Evolutionary conservation across 139 green algal species (phyloP).

Genomic region (Haematococcus lacustris): DNA sequence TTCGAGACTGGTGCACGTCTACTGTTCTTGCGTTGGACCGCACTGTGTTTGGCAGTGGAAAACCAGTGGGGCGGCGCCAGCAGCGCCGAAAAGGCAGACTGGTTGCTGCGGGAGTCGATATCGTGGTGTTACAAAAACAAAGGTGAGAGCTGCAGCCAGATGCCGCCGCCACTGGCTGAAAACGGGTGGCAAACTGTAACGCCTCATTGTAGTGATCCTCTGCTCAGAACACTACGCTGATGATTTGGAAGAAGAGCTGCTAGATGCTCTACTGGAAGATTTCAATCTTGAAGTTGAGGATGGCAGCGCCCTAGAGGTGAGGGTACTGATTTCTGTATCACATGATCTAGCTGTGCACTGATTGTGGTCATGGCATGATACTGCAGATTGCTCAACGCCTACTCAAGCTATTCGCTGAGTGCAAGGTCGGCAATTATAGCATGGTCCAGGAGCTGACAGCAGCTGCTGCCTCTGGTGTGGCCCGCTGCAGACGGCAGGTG

Average conservation of each 20-base stretch:
- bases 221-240: constrained; percentile 68
- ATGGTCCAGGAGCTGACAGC: constrained; percentile 34
- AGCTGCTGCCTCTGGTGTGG: constrained; percentile 11
- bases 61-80: constrained; percentile 79
- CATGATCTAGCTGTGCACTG: too few relatives aligned
- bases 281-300: constrained; percentile 75
- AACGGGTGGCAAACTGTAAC: background rate
- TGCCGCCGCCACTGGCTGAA: background rate
- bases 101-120: constrained; percentile 62
- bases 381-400: constrained; percentile 44
- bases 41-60: constrained; percentile 76
- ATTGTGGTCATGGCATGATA: too few relatives aligned
- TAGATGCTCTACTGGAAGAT: constrained; percentile 53
- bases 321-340: too few relatives aligned
- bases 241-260: constrained; percentile 65
- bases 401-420: constrained; percentile 46
- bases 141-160: constrained; percentile 58
- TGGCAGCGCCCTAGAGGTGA: constrained; percentile 50
- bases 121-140: constrained; percentile 80
- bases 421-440: constrained; percentile 22
- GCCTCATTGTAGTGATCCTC: background rate
- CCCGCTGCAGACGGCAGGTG: constrained; percentile 38
- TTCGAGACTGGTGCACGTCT: background rate
- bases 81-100: constrained; percentile 66
- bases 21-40: constrained; percentile 69